Base-by-base conservation (phyloP, 352 stramenopile genomes). In the Globisporangium paroecandrum region DNA sequence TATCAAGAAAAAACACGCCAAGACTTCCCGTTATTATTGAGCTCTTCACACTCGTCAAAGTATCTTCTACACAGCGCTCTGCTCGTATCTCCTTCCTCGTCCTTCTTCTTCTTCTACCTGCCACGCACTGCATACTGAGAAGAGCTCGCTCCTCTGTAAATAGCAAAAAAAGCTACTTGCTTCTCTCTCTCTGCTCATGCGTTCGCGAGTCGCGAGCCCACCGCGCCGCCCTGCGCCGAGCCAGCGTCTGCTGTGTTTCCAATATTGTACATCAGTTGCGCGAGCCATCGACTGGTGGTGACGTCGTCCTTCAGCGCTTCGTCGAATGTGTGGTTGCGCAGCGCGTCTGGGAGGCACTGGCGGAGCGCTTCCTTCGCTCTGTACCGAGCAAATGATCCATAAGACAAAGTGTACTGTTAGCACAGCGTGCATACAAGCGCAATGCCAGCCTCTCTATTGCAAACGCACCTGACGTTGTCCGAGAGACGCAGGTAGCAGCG, bases 401-500 rank as follows among this genome's bases (percentile, higher is more conserved):
- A 49, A 47, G 2, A 43, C 18, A 38, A 66, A 12, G 24, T 15
- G 55, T 13, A 43, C 54, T 36, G 27, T 41, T 41, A 53, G 34
- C 20, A 61, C 10, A 58, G 2, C 2, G 29, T 59, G 32, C 36
- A 68, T 76, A 58, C 27, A 20, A 20, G n/a, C 43, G 10, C n/a
- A n/a, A 68, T 46, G 2, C 10, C 47, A 49, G 25, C 32, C 38
- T 20, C 13, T 46, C 38, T 20, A 46, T 46, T 13, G 13, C 34
- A 36, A 34, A 69, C 46, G 51, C 58, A 67, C 66, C 38, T 70
- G 71, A 82, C 74, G 73, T 95, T 94, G 64, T 95, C 88, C 53
- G 89, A 93, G 20, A 99, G 86, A 59, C 98, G 89, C 38, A 99
- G 76, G 77, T 99, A 99, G 85, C 98, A 99, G 41, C 97, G 92